A percentile compares a stretch with the other conserved stretches of the same genome.
Evolutionary conservation across 2,329 filamentous ascomycete genomes (phyloP).

Genomic region (Colletotrichum viniferum): DNA sequence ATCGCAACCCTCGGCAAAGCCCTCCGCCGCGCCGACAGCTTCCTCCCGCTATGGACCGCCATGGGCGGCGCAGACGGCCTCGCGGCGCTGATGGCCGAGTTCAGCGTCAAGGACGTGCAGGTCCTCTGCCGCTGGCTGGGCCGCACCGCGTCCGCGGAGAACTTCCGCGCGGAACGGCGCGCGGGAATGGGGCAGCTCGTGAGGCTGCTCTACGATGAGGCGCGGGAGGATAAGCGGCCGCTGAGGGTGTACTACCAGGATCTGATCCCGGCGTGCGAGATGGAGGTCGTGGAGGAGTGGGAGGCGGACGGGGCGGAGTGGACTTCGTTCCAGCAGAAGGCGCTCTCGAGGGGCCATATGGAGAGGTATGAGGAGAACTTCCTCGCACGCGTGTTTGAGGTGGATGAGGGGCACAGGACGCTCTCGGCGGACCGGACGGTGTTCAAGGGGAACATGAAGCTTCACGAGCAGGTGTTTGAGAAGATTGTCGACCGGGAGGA

Average conservation of each 20-base stretch:
- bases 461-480: neutral
- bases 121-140: conserved; percentile 24
- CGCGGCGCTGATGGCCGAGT: conserved; percentile 26
- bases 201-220: conserved; percentile 14
- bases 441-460: neutral
- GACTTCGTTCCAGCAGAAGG: neutral
- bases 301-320: conserved; percentile 13
- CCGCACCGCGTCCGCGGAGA: conserved; percentile 23
- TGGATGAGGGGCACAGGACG: neutral
- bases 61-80: conserved; percentile 26
- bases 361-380: neutral
- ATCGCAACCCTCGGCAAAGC: conserved; percentile 25
- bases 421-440: neutral
- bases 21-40: conserved; percentile 24
- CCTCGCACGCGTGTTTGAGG: neutral
- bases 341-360: neutral
- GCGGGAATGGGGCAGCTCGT: conserved; percentile 25
- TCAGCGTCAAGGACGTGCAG: conserved; percentile 27
- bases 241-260: conserved; percentile 25
- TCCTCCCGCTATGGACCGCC: conserved; percentile 26
- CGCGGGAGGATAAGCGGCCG: conserved; percentile 22
- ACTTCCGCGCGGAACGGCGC: conserved; percentile 25
- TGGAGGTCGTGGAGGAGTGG: conserved; percentile 23
- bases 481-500: neutral
- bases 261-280: conserved; percentile 27